Base-by-base conservation (phyloP, 768 basidiomycete genomes). In the Butyriboletus loyo region DNA sequence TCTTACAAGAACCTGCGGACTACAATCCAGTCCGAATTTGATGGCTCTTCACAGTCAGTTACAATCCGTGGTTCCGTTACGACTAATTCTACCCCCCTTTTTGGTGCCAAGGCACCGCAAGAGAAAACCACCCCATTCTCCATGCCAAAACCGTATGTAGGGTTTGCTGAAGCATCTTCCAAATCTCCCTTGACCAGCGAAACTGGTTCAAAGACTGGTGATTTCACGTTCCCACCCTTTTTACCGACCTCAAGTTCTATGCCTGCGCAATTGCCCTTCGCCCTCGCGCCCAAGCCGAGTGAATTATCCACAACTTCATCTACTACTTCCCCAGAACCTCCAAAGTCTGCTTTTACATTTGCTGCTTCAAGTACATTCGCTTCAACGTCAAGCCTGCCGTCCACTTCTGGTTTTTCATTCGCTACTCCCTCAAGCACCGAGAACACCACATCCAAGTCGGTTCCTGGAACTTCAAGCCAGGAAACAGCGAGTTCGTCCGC, bases 1-100 rank as follows among this genome's bases (percentile, higher is more conserved):
- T 75, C 75, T 38, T 91, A 91, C 68, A 83, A 76, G 61, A 72
- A 70, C 17, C 62, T 82, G 22, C 81, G 89, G 6, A 65, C 73
- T 27, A 72, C 75, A 32, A 76, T 83, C 10, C 81, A 84, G 64
- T 76, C 77, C 43, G 80, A 84, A 22, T 83, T 76, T 55, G 81
- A 87, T 43, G 53, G 48, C 31, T 66, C 70, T 17, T 54, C 61
- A 1, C 65, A 64, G 46, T 13, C 52, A 4, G 14, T 54, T 8
- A 30, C 58, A 41, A 46, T 7, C n/a, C 35, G 37, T 15, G 51
- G 35, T 31, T 35, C 45, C 30, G 50, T 32, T 22, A 35, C 64
- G 21, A 49, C 59, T 14, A 50, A 49, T 31, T 37, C 58, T 49
- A 15, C 41, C 27, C 32, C 68, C 11, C 22, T 25, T 15, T 58